These are phyloP conservation scores for Angophora floribunda DNA, from an alignment of 345 rosid species.

Conservation along the genomic window DNA sequence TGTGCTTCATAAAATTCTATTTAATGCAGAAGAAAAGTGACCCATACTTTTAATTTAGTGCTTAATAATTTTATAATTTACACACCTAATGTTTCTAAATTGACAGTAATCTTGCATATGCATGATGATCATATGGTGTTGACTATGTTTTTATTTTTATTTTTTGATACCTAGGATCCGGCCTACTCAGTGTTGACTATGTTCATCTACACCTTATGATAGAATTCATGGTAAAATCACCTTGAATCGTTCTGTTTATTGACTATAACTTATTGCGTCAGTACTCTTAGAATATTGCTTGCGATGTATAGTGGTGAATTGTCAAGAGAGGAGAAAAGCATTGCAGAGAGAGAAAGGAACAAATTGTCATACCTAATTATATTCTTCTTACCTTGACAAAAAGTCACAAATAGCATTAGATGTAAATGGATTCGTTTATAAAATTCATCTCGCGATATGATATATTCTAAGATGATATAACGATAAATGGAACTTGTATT, in stretches of 20 bases:
- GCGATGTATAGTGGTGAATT: background rate
- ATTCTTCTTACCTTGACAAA: background rate
- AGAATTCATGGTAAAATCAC: background rate
- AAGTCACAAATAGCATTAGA: too few species aligned
- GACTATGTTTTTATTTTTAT: too few species aligned
- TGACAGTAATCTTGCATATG: background rate
- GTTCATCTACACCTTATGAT: background rate
- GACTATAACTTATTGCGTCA: background rate
- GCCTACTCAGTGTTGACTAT: background rate
- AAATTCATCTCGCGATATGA: too few species aligned
- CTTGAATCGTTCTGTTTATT: background rate
- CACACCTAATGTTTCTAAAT: background rate
- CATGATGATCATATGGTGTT: background rate
- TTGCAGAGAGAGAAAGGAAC: too few species aligned
- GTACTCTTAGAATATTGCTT: background rate
- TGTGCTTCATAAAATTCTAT: background rate
- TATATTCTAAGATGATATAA: background rate
- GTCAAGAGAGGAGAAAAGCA: background rate
- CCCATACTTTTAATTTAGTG: background rate
- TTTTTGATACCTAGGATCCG: too few species aligned
- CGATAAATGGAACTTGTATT: background rate
- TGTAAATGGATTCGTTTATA: too few species aligned
- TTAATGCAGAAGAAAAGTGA: background rate
- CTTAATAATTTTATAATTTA: too few species aligned
- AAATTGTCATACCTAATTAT: too few species aligned